Evolutionary conservation across 306 rosid species (phyloP).

Genomic region (Malus domestica): ASM211411v1 NC_041799.1:10604001-10604500

Average conservation of each 20-base stretch:
- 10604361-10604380: not conserved
- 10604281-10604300: constrained; percentile 4
- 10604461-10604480: not conserved
- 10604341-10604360: not conserved
- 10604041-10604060: not conserved
- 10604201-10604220: not conserved
- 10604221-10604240: not conserved
- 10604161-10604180: constrained; percentile 1
- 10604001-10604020: not conserved
- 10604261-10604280: not conserved
- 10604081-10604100: not conserved
- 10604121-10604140: not conserved
- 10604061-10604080: not conserved
- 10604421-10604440: not conserved
- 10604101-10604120: not conserved
- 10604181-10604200: not conserved
- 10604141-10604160: not conserved
- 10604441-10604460: not conserved
- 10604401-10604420: too few species aligned
- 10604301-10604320: not conserved
- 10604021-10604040: not conserved
- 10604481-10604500: too few species aligned
- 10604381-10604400: too few species aligned
- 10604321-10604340: constrained; percentile 1
- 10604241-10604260: not conserved